Evolutionary conservation across 148 eudicot species (phyloP).

Genomic region (Rhododendron henanense): DNA sequence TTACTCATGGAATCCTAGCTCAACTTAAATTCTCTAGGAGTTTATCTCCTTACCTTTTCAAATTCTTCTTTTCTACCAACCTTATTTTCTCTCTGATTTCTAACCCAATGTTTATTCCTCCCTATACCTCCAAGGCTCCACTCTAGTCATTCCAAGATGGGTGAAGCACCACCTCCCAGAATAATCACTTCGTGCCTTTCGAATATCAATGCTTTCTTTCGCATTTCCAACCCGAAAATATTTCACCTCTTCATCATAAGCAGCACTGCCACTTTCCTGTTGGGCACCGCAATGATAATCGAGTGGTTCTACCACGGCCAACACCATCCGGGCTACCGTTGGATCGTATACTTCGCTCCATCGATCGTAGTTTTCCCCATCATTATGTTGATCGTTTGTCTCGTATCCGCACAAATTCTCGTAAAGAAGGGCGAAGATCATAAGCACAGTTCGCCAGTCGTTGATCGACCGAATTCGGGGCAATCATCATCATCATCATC

Average conservation of each 20-base stretch:
- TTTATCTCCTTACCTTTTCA: not conserved
- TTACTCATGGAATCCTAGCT: not conserved
- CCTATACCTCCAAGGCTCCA: not conserved
- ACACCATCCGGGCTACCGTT: not conserved
- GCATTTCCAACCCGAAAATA: not conserved
- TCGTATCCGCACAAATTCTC: not conserved
- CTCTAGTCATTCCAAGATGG: not conserved
- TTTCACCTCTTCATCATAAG: constrained; percentile 12
- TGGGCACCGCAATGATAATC: not conserved
- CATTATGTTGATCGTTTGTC: not conserved
- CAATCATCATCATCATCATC: not conserved
- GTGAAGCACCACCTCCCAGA: not conserved
- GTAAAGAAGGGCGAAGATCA: not conserved
- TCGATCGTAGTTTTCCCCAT: not conserved
- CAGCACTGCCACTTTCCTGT: constrained; percentile 1
- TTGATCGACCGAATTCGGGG: not conserved
- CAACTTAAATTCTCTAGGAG: not conserved
- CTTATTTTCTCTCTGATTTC: not conserved
- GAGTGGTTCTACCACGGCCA: constrained; percentile 7
- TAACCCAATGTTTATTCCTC: not conserved
- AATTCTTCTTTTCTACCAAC: not conserved
- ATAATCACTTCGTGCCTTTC: not conserved
- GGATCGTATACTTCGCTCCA: not conserved
- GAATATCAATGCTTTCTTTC: not conserved
- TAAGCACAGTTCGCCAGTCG: not conserved